Evolutionary conservation across 768 basidiomycete genomes (phyloP), one percentile per base, ranked within the genome.

Genomic region (Suillus cothurnatus): DNA sequence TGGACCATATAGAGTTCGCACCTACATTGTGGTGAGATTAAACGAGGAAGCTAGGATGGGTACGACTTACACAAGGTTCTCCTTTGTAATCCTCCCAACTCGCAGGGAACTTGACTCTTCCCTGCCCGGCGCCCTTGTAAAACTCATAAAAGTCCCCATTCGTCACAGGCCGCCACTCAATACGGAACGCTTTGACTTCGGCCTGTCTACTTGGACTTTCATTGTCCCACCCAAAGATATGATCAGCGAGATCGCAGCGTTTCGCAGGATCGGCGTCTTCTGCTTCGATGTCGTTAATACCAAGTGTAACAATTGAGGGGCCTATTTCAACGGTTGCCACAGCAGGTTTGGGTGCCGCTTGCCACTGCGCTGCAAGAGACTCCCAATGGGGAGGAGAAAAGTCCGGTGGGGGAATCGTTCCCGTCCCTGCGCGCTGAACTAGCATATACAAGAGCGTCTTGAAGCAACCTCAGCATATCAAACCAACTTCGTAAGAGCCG

Each of bases 191-290:
- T 47, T 78, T 80, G 38, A 97, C 88, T 0, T 82, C 68, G n/a
- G 89, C 85, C 17, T 71, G 73, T 28, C 88, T 80, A 67, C 81
- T 79, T 2, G 95, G 94, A 69, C 89, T 82, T 78, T 99, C 97
- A 70, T 94, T 95, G 74, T 99, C 97, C 97, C 97, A 95, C 0
- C 95, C 95, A 76, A 93, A 94, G 63, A 89, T 86, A 71, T 96
- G 90, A 9, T 77, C 78, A 21, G 77, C 73, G 52, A 85, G 74
- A 28, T 85, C 81, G 0, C 75, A 71, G 3, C 77, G 71, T 21
- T 76, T 73, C 3, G 67, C 71, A 1, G 73, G 60, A 52, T 73
- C 66, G 0, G 67, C 69, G 72, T 98, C 95, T 8, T 91, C 85
- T 0, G 74, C 78, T 75, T 99, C 97, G 32, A 73, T 66, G 71